Conservation (phyloP, 1,139 yeast genomes). For the Scheffersomyces lignicola region DNA sequence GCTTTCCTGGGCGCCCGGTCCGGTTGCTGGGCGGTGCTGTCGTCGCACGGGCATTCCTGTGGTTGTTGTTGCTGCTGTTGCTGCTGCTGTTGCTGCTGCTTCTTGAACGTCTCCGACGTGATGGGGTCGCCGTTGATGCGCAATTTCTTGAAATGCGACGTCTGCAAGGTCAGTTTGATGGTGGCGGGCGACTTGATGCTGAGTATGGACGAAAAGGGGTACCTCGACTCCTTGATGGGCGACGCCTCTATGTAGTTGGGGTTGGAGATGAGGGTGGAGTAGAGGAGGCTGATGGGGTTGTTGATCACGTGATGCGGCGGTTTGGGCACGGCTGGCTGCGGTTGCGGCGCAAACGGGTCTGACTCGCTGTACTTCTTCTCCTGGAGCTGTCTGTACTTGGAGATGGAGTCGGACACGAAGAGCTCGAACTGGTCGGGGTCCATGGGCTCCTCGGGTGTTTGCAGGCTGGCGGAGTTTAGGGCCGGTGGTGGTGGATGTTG, state of each 20-base stretch:
- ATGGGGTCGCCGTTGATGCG: conserved; percentile 45
- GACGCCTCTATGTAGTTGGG: conserved; percentile 12
- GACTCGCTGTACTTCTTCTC: conserved; percentile 16
- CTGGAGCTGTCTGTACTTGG: conserved; percentile 33
- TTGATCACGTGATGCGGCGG: conserved; percentile 14
- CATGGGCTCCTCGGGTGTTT: conserved; percentile 15
- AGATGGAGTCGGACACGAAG: conserved; percentile 35
- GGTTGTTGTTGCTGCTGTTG: conserved; percentile 7
- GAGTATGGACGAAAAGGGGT: conserved; percentile 14
- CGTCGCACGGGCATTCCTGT: too few relatives aligned
- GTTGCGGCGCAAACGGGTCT: conserved; percentile 10
- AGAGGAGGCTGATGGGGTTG: conserved; percentile 24
- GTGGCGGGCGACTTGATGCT: conserved; percentile 40
- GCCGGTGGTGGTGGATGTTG: background rate
- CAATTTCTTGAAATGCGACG: conserved; percentile 44
- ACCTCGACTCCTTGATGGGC: conserved; percentile 8
- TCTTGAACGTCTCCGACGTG: conserved; percentile 26
- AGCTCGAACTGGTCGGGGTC: conserved; percentile 31
- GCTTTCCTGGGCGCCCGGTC: conserved; percentile 1
- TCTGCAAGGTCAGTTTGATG: conserved; percentile 34
- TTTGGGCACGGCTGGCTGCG: conserved; percentile 4
- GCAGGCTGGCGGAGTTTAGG: background rate
- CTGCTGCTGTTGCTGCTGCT: conserved; percentile 16
- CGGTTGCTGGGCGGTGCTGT: too few relatives aligned
- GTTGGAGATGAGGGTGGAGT: conserved; percentile 16